Percentiles rank a stretch among this genome's conserved stretches.
These are phyloP conservation scores for Trichoderma brevicompactum DNA, from an alignment of 2,329 filamentous ascomycete genomes.

Conservation along the genomic window DNA sequence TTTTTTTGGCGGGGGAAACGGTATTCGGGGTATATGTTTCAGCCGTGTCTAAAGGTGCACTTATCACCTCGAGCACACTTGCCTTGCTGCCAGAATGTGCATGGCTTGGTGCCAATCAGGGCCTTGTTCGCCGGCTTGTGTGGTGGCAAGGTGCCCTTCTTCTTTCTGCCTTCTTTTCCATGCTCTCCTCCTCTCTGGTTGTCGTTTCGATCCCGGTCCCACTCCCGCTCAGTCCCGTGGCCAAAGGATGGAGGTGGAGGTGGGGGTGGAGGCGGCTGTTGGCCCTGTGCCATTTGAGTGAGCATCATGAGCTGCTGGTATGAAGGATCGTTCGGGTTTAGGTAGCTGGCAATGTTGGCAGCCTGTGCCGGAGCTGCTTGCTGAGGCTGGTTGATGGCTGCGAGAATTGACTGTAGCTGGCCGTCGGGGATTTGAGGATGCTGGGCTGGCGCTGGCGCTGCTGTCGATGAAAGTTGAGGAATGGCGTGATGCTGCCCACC, in stretches of 20 bases:
- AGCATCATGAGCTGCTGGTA: slow-evolving; percentile 49
- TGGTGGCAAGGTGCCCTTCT: slow-evolving; percentile 46
- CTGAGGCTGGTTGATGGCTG: slow-evolving; percentile 47
- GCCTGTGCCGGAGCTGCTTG: slow-evolving; percentile 33
- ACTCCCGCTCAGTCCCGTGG: slow-evolving; percentile 43
- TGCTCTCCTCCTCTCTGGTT: slow-evolving; percentile 41
- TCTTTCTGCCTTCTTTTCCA: slow-evolving; percentile 48
- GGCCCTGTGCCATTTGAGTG: slow-evolving; percentile 45
- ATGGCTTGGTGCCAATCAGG: slow-evolving; percentile 68
- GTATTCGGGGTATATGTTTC: not conserved
- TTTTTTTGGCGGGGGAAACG: not conserved
- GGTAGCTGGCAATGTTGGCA: slow-evolving; percentile 34
- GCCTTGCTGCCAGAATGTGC: slow-evolving; percentile 71
- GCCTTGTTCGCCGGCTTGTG: slow-evolving; percentile 57
- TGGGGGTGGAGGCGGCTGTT: slow-evolving; percentile 36
- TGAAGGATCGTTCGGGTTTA: slow-evolving; percentile 47
- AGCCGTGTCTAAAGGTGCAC: slow-evolving; percentile 74
- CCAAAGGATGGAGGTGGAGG: slow-evolving; percentile 33
- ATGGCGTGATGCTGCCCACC: slow-evolving; percentile 40
- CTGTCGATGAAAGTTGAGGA: slow-evolving; percentile 30
- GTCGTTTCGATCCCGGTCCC: slow-evolving; percentile 44
- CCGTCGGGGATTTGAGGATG: slow-evolving; percentile 42
- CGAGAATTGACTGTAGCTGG: slow-evolving; percentile 51
- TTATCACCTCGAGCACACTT: slow-evolving; percentile 74
- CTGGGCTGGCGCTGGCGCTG: slow-evolving; percentile 28